Evolutionary conservation across 441 rosid genomes (phyloP).

Genomic region (Macaranga tanarius): DNA sequence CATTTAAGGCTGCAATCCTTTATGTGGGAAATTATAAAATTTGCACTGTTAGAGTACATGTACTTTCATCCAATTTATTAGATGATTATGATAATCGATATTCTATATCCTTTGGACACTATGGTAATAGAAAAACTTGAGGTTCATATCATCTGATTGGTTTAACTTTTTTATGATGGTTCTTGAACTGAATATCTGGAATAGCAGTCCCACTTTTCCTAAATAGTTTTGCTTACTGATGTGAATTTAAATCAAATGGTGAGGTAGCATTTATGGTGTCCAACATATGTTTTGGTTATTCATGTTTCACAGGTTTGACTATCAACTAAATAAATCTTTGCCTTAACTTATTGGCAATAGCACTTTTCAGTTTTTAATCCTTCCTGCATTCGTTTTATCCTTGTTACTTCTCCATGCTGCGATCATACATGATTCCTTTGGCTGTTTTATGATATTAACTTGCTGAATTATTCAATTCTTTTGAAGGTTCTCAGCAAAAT

Average conservation of each 20-base stretch:
- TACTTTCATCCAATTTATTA: background rate
- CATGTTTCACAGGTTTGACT: background rate
- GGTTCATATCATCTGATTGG: constrained; percentile 9
- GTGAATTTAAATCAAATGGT: constrained; percentile 5
- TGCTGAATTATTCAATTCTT: constrained; percentile 26
- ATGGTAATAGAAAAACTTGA: constrained; percentile 5
- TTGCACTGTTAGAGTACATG: background rate
- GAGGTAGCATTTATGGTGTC: background rate
- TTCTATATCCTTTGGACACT: constrained; percentile 9
- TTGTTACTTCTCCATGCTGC: constrained; percentile 12
- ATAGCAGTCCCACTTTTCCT: background rate
- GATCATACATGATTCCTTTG: background rate
- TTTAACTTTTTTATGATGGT: constrained; percentile 2
- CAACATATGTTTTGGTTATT: background rate
- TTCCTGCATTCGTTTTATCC: background rate
- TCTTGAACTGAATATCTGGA: constrained; percentile 9
- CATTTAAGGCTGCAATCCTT: background rate
- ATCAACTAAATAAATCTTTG: background rate
- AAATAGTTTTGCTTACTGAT: background rate
- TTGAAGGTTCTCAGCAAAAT: constrained; percentile 84
- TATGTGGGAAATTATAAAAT: background rate
- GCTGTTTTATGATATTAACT: constrained; percentile 17
- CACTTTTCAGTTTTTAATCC: constrained; percentile 10
- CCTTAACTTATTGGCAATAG: background rate
- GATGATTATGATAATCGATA: background rate